Conservation (phyloP, 345 rosid species). For the Heritiera littoralis region DNA sequence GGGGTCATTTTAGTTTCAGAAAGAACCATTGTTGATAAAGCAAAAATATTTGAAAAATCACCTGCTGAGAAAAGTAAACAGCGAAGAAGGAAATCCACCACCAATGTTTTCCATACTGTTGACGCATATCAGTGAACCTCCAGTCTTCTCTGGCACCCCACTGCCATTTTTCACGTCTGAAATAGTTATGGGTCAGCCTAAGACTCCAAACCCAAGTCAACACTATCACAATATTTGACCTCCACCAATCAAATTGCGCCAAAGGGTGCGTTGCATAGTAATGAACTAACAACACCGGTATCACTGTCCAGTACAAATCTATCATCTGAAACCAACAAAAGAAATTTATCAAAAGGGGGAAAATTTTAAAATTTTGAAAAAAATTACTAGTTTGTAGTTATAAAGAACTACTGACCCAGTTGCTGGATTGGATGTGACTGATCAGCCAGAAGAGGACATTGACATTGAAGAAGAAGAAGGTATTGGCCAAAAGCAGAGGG, state of each 20-base stretch:
- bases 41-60: conserved; percentile 16
- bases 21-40: neutral
- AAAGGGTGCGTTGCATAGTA: conserved; percentile 77
- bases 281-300: conserved; percentile 78
- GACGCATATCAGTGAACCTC: conserved; percentile 82
- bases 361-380: neutral
- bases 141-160: conserved; percentile 98
- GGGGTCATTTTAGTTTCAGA: neutral
- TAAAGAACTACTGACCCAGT: too few species aligned
- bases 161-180: conserved; percentile 95
- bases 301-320: conserved; percentile 91
- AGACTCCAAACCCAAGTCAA: conserved; percentile 84
- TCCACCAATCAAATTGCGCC: conserved; percentile 55
- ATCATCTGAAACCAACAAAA: conserved; percentile 63
- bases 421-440: too few species aligned
- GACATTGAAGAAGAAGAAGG: too few species aligned
- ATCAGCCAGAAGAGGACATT: too few species aligned
- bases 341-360: neutral
- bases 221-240: conserved; percentile 60
- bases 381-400: neutral
- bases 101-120: conserved; percentile 84
- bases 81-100: conserved; percentile 95
- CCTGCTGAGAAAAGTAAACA: conserved; percentile 91
- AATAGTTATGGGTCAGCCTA: conserved; percentile 82
- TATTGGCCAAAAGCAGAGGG: too few species aligned